Conservation (phyloP, 805 yeast species). For the Saccharomycopsis sp. region DNA sequence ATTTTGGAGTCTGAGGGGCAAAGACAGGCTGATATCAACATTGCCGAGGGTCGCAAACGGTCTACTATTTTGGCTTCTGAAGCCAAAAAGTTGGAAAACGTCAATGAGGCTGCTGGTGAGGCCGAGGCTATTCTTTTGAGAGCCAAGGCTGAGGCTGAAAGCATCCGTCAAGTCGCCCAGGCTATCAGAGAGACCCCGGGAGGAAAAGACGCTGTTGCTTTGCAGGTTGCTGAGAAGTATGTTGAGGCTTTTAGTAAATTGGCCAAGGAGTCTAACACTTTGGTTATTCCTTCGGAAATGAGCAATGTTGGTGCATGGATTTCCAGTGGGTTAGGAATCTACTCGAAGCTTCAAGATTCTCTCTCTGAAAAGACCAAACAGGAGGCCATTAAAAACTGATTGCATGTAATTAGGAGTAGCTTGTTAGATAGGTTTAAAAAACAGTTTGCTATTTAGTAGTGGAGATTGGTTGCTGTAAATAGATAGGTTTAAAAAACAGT, state of each 20-base stretch:
- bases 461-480: background rate
- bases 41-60: slow-evolving; percentile 76
- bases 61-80: slow-evolving; percentile 70
- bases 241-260: slow-evolving; percentile 74
- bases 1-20: slow-evolving; percentile 82
- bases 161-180: slow-evolving; percentile 54
- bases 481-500: too few species aligned
- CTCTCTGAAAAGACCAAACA: background rate
- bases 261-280: slow-evolving; percentile 75
- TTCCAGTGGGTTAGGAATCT: slow-evolving; percentile 72
- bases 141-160: slow-evolving; percentile 69
- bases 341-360: slow-evolving; percentile 40
- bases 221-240: slow-evolving; percentile 79
- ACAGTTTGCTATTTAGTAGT: too few species aligned
- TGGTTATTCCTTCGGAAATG: slow-evolving; percentile 69
- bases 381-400: background rate
- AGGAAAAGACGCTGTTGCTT: slow-evolving; percentile 67
- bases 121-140: slow-evolving; percentile 59
- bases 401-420: background rate
- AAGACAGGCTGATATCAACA: slow-evolving; percentile 70
- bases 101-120: slow-evolving; percentile 69
- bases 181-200: slow-evolving; percentile 65
- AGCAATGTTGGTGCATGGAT: slow-evolving; percentile 69
- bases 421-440: background rate
- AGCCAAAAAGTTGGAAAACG: slow-evolving; percentile 52